A percentile compares a stretch with the other conserved stretches of the same genome.
Conservation (phyloP, 2,329 filamentous ascomycete genomes). For the Calonectria hawksworthii region DNA sequence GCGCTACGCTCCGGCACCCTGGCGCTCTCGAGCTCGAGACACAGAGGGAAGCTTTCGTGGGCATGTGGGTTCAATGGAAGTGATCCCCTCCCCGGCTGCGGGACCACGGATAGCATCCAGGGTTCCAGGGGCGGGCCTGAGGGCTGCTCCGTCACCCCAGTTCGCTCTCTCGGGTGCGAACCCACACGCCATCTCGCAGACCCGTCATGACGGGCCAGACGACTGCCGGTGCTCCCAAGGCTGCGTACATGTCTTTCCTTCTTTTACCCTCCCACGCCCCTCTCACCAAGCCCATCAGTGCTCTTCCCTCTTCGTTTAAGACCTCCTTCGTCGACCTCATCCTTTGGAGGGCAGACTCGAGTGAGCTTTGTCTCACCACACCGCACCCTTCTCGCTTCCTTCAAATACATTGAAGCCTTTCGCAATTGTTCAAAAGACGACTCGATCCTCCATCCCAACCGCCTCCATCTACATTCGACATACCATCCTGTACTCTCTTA, state of each 20-base stretch:
- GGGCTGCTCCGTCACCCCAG: constrained; percentile 45
- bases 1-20: constrained; percentile 12
- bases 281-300: constrained; percentile 43
- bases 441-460: constrained; percentile 36
- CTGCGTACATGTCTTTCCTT: constrained; percentile 50
- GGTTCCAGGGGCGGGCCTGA: constrained; percentile 41
- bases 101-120: constrained; percentile 34
- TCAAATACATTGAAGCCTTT: constrained; percentile 36
- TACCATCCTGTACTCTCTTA: neutral
- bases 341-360: constrained; percentile 50
- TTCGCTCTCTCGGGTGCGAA: constrained; percentile 43
- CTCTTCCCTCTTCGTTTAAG: constrained; percentile 45
- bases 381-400: constrained; percentile 50
- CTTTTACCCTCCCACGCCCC: constrained; percentile 54
- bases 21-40: constrained; percentile 6
- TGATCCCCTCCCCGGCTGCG: constrained; percentile 41
- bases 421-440: constrained; percentile 47
- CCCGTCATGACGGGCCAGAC: constrained; percentile 45
- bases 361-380: constrained; percentile 51
- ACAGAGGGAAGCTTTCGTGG: constrained; percentile 26
- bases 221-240: constrained; percentile 45
- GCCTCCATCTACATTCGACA: constrained; percentile 33
- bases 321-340: constrained; percentile 52
- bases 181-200: constrained; percentile 50
- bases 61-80: constrained; percentile 30